Base-by-base conservation (phyloP, 306 rosid species). In the Rubus parviflorus region DNA sequence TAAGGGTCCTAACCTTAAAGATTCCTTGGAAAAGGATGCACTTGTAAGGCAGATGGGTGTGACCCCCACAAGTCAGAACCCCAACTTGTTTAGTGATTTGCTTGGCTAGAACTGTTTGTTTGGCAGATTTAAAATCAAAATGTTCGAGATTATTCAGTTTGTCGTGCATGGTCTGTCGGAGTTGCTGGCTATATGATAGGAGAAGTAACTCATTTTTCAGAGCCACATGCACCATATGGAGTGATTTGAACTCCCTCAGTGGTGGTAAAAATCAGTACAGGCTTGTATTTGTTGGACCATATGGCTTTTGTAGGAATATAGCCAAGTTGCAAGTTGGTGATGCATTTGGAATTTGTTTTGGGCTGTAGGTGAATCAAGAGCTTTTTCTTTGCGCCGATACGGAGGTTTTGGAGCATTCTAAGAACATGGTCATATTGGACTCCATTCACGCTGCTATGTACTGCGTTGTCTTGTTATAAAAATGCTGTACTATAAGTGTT, bases 41-140 rank as follows among this genome's bases (percentile, higher is more conserved):
- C 86, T 84, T 57, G 98, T 90, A 63, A 89, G 98, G 85, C 98
- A 93, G 82, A 78, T 93, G 94, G 97, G 97, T 2, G 97, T 93
- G 84, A 93, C 47, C 69, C 94, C 96, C 49, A 43, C 96, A n/a
- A 86, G 84, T 80, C 93, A 83, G 82, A 93, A 93, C 81, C 97
- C 96, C 8, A 88, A 90, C 84, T 84, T 93, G 79, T 90, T 90
- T 60, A 84, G 42, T 73, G 98, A 93, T 85, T 84, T 92, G 73
- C 84, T 92, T 68, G 90, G 96, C 82, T 92, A 85, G 83, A 72
- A 30, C 40, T 42, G 35, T 49, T 53, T 49, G 14, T 54, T 52
- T 66, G 56, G n/a, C 7, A 71, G 68, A 71, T 4, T 1, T 17
- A 22, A 1, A 43, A 12, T 23, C 37, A 14, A 65, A 37, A 25